phyloP scores from a whole-genome alignment of 129 eudicot genomes.

The Arctium minus region DNA sequence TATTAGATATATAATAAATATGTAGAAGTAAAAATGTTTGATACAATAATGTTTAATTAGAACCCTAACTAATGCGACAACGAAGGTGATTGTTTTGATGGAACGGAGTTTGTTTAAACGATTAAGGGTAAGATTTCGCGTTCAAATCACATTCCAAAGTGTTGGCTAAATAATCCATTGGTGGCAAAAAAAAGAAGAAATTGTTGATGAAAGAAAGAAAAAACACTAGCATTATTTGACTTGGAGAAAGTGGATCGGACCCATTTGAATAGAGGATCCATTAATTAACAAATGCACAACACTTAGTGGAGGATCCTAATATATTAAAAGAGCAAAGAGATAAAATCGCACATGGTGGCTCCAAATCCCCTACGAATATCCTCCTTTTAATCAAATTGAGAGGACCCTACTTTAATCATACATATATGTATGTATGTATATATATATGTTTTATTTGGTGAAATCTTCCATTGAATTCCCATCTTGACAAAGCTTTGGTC shows the following conservation, averaged over 20 bases:
- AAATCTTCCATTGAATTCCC: conserved; percentile 3
- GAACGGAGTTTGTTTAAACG: not conserved
- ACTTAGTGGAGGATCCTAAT: conserved; percentile 27
- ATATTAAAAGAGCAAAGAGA: not conserved
- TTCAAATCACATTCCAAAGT: not conserved
- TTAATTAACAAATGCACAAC: conserved; percentile 4
- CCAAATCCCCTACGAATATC: conserved; percentile 8
- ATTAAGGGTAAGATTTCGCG: too few species aligned
- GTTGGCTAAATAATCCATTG: not conserved
- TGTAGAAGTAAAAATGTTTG: not conserved
- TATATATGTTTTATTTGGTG: not conserved
- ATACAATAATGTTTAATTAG: not conserved
- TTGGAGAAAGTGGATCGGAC: conserved; percentile 34
- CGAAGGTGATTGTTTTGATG: not conserved
- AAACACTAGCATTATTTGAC: not conserved
- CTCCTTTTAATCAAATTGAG: not conserved
- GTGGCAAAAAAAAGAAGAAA: not conserved
- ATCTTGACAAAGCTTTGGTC: not conserved
- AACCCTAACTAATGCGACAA: not conserved
- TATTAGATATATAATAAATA: not conserved
- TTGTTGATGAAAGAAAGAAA: not conserved
- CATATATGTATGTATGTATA: not conserved
- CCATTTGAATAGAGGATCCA: conserved; percentile 27
- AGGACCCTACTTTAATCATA: not conserved
- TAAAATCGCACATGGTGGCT: conserved; percentile 19